phyloP scores from a whole-genome alignment of 176 grass and related monocot genomes.

The sorghum (Sorghum bicolor) region Sorghum_bicolor_NCBIv3 NC_012873.2:60798001-60798500 shows the following conservation, averaged over 20 bases:
- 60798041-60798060: too few relatives aligned
- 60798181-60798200: neutral
- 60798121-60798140: neutral
- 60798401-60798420: neutral
- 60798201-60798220: neutral
- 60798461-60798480: neutral
- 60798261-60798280: neutral
- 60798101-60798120: too few relatives aligned
- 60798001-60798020: too few relatives aligned
- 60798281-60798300: too few relatives aligned
- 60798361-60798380: neutral
- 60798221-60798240: neutral
- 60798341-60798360: neutral
- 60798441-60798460: too few relatives aligned
- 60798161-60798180: neutral
- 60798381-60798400: neutral
- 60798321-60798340: neutral
- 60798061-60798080: too few relatives aligned
- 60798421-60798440: too few relatives aligned
- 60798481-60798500: neutral
- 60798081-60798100: too few relatives aligned
- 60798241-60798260: neutral
- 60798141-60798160: neutral
- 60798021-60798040: too few relatives aligned
- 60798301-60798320: neutral